phyloP scores from a whole-genome alignment of 352 stramenopile species.

The Globisporangium solare region DNA sequence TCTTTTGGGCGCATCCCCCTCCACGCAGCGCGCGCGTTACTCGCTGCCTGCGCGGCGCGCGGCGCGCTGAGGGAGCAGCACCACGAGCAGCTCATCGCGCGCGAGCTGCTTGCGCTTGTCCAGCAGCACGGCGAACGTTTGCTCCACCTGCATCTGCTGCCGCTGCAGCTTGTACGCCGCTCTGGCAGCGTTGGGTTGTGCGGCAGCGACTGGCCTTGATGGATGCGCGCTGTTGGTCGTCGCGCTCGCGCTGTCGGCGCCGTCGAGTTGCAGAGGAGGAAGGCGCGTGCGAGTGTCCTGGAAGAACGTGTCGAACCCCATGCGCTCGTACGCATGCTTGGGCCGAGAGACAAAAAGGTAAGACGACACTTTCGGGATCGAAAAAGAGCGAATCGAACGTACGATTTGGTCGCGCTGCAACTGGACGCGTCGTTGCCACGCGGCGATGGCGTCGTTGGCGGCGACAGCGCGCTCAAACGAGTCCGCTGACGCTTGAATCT shows the following conservation, averaged over 20 bases:
- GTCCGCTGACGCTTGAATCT: constrained; percentile 2
- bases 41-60: no score
- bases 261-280: background rate
- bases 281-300: constrained; percentile 3
- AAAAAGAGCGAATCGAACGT: background rate
- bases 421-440: background rate
- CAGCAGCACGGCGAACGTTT: constrained; percentile 16
- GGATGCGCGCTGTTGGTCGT: no score
- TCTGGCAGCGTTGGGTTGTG: no score
- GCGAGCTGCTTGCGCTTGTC: constrained; percentile 23
- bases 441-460: background rate
- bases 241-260: background rate
- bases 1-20: no score
- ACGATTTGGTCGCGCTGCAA: constrained; percentile 13
- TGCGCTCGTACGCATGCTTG: constrained; percentile 9
- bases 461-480: constrained; percentile 6
- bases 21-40: no score
- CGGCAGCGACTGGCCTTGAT: no score
- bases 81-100: constrained; percentile 18
- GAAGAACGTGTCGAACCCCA: constrained; percentile 12
- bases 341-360: background rate
- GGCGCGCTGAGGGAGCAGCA: constrained; percentile 12
- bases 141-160: constrained; percentile 14
- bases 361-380: background rate
- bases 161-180: constrained; percentile 1